Evolutionary conservation across 1,284 basidiomycete genomes (phyloP).

Genomic region (Vanrija humicola): DNA sequence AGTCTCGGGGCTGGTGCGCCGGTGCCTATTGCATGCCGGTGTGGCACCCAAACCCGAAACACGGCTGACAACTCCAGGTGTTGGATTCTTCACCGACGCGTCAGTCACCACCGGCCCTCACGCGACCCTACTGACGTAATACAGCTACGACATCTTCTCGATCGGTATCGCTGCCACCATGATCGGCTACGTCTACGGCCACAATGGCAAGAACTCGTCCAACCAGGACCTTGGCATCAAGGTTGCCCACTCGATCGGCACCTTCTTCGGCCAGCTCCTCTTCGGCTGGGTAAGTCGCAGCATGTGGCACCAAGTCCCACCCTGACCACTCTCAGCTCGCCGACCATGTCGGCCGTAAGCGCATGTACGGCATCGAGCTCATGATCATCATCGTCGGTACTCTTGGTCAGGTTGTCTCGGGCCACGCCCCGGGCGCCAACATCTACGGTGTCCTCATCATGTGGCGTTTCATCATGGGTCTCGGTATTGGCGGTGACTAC

Average conservation of each 20-base stretch:
- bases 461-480: conserved; percentile 58
- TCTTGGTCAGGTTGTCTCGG: conserved; percentile 54
- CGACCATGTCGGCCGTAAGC: conserved; percentile 51
- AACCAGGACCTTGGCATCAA: conserved; percentile 68
- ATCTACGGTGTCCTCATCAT: conserved; percentile 70
- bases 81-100: conserved; percentile 48
- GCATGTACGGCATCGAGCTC: conserved; percentile 52
- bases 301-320: background rate
- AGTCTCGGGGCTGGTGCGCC: too few species aligned
- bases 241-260: conserved; percentile 57
- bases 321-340: conserved; percentile 29
- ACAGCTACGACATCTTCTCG: too few species aligned
- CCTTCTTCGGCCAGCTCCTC: conserved; percentile 51
- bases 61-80: conserved; percentile 20
- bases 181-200: conserved; percentile 70
- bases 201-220: conserved; percentile 45
- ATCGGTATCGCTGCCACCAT: conserved; percentile 70
- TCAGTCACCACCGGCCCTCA: conserved; percentile 5
- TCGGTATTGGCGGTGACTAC: conserved; percentile 65
- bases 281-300: conserved; percentile 43
- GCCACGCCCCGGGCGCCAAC: conserved; percentile 58
- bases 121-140: too few species aligned
- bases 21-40: too few species aligned
- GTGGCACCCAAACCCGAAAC: background rate
- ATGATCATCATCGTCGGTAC: conserved; percentile 40